phyloP scores from a whole-genome alignment of 352 stramenopile species.

The Pythium phragmiticola region DNA sequence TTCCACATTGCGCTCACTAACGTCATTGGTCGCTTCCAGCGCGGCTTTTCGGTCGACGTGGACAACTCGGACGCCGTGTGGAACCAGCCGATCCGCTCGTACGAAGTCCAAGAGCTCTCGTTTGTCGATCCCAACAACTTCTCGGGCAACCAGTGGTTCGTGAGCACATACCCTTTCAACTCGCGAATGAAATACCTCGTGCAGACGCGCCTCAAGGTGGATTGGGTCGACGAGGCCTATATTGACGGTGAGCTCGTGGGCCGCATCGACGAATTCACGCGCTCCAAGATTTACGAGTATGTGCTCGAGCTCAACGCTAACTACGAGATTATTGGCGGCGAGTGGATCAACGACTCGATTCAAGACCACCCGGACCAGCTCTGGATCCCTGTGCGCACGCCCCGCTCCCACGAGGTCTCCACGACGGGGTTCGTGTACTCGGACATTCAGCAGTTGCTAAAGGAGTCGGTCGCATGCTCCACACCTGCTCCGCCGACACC shows the following conservation, averaged over 20 bases:
- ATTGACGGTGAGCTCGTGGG: constrained; percentile 4
- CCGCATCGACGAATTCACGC: constrained; percentile 6
- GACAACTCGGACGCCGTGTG: constrained; percentile 7
- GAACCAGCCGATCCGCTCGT: constrained; percentile 18
- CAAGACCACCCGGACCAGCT: constrained; percentile 2
- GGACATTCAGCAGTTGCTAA: constrained; percentile 14
- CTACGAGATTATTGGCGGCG: constrained; percentile 5
- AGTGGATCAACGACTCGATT: constrained; percentile 4
- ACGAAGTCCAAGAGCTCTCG: constrained; percentile 3
- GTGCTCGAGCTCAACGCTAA: constrained; percentile 16
- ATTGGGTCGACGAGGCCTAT: constrained; percentile 2
- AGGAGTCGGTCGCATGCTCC: constrained; percentile 9
- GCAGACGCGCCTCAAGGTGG: neutral
- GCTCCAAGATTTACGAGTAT: constrained; percentile 10
- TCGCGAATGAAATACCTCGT: neutral
- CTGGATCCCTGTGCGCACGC: constrained; percentile 5
- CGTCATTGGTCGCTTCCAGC: constrained; percentile 11
- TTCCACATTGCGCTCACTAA: constrained; percentile 15
- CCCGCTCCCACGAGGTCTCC: constrained; percentile 4
- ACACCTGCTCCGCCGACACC: constrained; percentile 1
- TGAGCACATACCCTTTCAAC: constrained; percentile 3
- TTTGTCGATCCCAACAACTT: constrained; percentile 5
- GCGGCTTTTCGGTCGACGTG: constrained; percentile 5
- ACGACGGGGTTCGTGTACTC: constrained; percentile 9
- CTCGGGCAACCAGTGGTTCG: constrained; percentile 3